These are phyloP conservation scores for Aspergillus ochraceus DNA, from an alignment of 2,329 filamentous ascomycete species.

Conservation along the genomic window DNA sequence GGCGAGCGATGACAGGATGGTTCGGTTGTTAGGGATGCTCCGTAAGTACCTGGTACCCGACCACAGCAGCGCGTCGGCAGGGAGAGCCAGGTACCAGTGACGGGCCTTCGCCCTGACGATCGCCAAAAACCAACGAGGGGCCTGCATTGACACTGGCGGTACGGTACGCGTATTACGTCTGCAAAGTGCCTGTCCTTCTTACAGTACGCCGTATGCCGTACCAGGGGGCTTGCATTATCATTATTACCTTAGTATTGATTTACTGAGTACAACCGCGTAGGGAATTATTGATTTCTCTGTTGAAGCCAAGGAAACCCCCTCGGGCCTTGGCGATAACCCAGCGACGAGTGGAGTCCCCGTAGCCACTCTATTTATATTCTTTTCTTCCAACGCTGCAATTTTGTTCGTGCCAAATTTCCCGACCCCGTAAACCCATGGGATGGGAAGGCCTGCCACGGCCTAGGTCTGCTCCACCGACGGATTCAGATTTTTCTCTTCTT, in stretches of 20 bases:
- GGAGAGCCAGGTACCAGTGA: background rate
- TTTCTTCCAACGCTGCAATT: background rate
- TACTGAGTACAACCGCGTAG: background rate
- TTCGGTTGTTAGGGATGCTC: constrained; percentile 2
- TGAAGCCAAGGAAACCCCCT: background rate
- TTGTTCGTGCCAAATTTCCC: background rate
- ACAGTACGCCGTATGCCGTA: background rate
- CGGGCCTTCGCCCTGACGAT: constrained; percentile 18
- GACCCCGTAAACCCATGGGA: background rate
- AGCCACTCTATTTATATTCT: background rate
- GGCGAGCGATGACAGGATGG: background rate
- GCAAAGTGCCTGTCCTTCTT: background rate
- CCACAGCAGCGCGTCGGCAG: background rate
- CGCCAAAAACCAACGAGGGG: constrained; percentile 20
- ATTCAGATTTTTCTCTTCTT: background rate
- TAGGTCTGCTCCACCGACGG: background rate
- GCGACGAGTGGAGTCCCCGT: background rate
- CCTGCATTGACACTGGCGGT: constrained; percentile 12
- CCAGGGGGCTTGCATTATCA: background rate
- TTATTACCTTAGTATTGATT: too few species aligned
- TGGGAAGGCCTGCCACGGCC: background rate
- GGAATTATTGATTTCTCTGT: background rate
- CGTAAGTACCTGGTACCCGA: background rate
- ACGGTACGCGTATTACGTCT: background rate
- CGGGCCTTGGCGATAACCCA: background rate